Conservation (phyloP, 2,329 filamentous ascomycete genomes). For the Leptodontidium sp. region DNA sequence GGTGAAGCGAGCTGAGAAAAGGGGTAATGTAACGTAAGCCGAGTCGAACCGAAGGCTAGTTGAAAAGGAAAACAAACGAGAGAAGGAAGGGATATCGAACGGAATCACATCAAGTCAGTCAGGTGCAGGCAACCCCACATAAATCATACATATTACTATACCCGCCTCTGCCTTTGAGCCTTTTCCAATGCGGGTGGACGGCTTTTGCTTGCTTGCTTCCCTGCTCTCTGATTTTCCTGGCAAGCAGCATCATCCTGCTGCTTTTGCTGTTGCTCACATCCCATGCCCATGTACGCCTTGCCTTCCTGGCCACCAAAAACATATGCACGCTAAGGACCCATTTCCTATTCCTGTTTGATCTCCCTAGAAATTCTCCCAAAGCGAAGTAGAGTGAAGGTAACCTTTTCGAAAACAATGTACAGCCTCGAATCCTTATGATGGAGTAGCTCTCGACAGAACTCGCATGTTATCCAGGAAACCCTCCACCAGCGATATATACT, state of each 20-base stretch:
- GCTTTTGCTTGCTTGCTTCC: not conserved
- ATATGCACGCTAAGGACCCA: not conserved
- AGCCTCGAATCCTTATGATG: not conserved
- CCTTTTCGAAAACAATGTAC: too few species aligned
- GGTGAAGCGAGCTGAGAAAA: too few species aligned
- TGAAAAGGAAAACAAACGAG: not conserved
- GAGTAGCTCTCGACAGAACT: slow-evolving; percentile 38
- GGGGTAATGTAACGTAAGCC: too few species aligned
- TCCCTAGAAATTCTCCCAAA: not conserved
- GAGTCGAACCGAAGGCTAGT: too few species aligned
- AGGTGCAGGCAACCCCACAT: not conserved
- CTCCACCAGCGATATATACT: slow-evolving; percentile 73
- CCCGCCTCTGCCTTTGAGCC: not conserved
- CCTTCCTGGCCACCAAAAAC: too few species aligned
- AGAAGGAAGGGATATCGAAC: not conserved
- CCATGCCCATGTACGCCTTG: slow-evolving; percentile 4
- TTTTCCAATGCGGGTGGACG: not conserved
- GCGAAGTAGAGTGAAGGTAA: not conserved
- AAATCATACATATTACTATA: slow-evolving; percentile 18
- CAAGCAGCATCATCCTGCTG: not conserved
- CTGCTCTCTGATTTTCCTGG: not conserved
- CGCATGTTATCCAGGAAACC: slow-evolving; percentile 74
- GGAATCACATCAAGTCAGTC: not conserved
- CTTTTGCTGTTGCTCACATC: not conserved
- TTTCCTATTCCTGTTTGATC: not conserved